A percentile compares a stretch with the other conserved stretches of the same genome.
Evolutionary conservation across 2,329 filamentous ascomycete genomes (phyloP).

Genomic region (Tricladium varicosporioides): DNA sequence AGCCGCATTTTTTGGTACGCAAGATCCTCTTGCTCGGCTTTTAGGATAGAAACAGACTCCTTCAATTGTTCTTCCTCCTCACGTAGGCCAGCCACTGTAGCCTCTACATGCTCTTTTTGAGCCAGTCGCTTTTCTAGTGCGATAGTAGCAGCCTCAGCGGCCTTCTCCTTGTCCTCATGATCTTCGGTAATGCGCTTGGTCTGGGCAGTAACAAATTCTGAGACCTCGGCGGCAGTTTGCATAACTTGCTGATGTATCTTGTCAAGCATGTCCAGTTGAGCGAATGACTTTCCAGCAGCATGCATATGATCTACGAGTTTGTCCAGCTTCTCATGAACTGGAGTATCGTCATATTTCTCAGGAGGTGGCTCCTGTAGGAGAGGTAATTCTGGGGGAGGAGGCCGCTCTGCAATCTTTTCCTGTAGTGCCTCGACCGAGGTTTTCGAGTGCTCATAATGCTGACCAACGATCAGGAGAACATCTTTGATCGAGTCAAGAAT

Average conservation of each 20-base stretch:
- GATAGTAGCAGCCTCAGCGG: conserved; percentile 75
- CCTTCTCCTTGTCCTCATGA: conserved; percentile 74
- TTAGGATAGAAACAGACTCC: conserved; percentile 47
- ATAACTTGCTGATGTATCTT: conserved; percentile 87
- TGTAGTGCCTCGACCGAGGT: conserved; percentile 55
- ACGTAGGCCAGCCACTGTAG: conserved; percentile 46
- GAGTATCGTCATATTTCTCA: conserved; percentile 62
- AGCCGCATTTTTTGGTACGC: conserved; percentile 75
- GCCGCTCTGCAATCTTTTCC: conserved; percentile 54
- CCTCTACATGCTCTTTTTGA: conserved; percentile 62
- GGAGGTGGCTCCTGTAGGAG: conserved; percentile 51
- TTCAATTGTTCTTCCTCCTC: conserved; percentile 63
- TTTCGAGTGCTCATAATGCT: conserved; percentile 88
- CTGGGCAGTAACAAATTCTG: conserved; percentile 76
- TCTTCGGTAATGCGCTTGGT: conserved; percentile 73
- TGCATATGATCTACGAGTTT: conserved; percentile 62
- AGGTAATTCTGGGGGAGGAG: conserved; percentile 52
- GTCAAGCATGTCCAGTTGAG: conserved; percentile 79
- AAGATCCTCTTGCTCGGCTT: conserved; percentile 70
- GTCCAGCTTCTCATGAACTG: conserved; percentile 56
- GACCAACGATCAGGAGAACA: conserved; percentile 75
- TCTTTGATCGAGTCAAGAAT: conserved; percentile 84
- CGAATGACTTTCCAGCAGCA: conserved; percentile 65
- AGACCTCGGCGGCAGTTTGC: conserved; percentile 79
- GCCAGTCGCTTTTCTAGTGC: conserved; percentile 74